Percentiles rank a stretch among this genome's conserved stretches.
phyloP scores from a whole-genome alignment of 2,329 filamentous ascomycete species.

The Sclerotinia sclerotiorum region DNA sequence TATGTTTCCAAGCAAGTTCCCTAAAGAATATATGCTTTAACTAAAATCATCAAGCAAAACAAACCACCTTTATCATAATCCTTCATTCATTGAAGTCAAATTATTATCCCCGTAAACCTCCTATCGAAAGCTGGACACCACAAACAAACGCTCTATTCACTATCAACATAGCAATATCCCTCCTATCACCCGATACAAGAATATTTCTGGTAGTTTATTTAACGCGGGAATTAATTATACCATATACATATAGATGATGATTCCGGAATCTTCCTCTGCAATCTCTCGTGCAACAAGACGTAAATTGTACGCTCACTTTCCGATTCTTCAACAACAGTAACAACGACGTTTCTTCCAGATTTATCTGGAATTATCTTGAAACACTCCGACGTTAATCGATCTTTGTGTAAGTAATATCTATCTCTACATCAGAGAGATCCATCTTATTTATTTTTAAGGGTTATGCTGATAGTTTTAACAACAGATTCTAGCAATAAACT shows the following conservation, averaged over 20 bases:
- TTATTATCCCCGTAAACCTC: background rate
- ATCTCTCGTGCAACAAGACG: background rate
- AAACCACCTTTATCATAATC: background rate
- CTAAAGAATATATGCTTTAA: background rate
- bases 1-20: background rate
- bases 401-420: background rate
- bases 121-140: background rate
- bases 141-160: background rate
- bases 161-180: background rate
- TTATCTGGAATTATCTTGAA: accelerated
- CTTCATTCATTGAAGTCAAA: background rate
- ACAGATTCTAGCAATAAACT: background rate
- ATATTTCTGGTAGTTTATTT: background rate
- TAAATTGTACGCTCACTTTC: background rate
- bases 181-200: background rate
- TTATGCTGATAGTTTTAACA: too few species aligned
- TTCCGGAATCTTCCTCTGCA: background rate
- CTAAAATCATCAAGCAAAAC: background rate
- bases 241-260: background rate
- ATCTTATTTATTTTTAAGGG: background rate
- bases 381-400: background rate
- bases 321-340: background rate
- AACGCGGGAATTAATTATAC: background rate
- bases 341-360: background rate
- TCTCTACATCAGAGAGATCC: background rate